Percentiles rank a stretch among this genome's conserved stretches.
Conservation (phyloP, 495 filamentous ascomycete species). For the Neurospora sp. region DNA sequence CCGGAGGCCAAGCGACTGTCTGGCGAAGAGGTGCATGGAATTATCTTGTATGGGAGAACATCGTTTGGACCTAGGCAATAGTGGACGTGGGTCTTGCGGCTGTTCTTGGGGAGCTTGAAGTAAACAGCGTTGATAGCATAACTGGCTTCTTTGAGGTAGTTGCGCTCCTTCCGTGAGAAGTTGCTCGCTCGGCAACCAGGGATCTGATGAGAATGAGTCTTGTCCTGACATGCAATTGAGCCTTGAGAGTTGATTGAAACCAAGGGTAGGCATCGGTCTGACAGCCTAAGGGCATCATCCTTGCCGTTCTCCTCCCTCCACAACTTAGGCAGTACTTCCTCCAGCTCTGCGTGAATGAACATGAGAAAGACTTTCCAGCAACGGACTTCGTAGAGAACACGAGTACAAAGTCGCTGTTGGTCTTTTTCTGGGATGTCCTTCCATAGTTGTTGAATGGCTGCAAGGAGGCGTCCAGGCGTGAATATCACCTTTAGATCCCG, state of each 20-base stretch:
- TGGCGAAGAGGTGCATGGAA: too few species aligned
- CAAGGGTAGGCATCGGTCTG: neutral
- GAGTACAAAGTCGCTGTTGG: neutral
- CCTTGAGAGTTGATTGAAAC: neutral
- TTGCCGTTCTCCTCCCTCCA: too few species aligned
- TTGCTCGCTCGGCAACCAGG: neutral
- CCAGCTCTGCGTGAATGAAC: too few species aligned
- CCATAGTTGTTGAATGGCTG: neutral
- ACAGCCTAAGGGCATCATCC: too few species aligned
- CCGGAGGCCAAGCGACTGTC: too few species aligned
- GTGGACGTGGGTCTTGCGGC: neutral
- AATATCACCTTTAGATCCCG: neutral
- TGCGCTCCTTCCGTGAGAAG: fast-evolving
- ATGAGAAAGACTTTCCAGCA: neutral
- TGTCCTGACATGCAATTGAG: neutral
- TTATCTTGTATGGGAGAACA: neutral
- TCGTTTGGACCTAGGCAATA: neutral
- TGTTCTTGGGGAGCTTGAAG: neutral
- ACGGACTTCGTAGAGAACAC: neutral
- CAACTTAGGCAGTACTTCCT: too few species aligned
- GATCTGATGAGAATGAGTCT: neutral
- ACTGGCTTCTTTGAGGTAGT: neutral
- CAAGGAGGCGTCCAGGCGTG: neutral
- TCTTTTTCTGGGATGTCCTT: neutral
- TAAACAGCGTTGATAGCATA: neutral